Base-by-base conservation (phyloP, 306 rosid species). In the Malus sylvestris region DNA sequence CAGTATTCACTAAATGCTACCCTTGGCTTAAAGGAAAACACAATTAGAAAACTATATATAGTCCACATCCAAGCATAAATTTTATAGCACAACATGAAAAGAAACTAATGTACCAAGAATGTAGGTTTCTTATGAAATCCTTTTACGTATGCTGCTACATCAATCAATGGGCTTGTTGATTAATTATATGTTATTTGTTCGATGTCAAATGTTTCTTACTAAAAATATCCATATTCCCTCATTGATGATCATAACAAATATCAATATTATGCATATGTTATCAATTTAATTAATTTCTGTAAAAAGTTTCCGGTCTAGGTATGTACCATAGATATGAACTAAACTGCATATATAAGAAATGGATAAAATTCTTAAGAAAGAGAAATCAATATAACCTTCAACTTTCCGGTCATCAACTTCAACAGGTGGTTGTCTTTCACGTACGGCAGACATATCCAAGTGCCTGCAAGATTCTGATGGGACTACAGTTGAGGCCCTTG, bases 391-490 rank as follows among this genome's bases (percentile, higher is more conserved):
- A n/a, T 27, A 55, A 93, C 98, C 99, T 95, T 95, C 91, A 72
- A 40, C 81, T 72, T 84, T 86, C 60, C 46, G 63, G 71, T 62
- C 62, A 71, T 72, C 83, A 71, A 71, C 85, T 80, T 80, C 87
- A 40, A 27, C 45, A 7, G 89, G 64, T 25, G 57, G 79, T 30
- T 40, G 79, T 67, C 86, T 90, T 68, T 90, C 96, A 6, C 72
- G 55, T n/a, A 70, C 46, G 46, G 82, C 79, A 35, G 93, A 68
- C 91, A 92, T 83, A 85, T 95, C 93, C 86, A 92, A 87, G 71
- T 74, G 88, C 81, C 86, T 86, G 69, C 92, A 90, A 49, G 97
- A 81, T 74, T 90, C 93, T 10, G 87, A 75, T 75, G 96, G 70
- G 27, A 75, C 61, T 20, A 86, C 75, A 72, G 86, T 42, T 63